These are phyloP conservation scores for Schizophyllum commune DNA, from an alignment of 1,284 basidiomycete genomes.

Conservation along the genomic window DNA sequence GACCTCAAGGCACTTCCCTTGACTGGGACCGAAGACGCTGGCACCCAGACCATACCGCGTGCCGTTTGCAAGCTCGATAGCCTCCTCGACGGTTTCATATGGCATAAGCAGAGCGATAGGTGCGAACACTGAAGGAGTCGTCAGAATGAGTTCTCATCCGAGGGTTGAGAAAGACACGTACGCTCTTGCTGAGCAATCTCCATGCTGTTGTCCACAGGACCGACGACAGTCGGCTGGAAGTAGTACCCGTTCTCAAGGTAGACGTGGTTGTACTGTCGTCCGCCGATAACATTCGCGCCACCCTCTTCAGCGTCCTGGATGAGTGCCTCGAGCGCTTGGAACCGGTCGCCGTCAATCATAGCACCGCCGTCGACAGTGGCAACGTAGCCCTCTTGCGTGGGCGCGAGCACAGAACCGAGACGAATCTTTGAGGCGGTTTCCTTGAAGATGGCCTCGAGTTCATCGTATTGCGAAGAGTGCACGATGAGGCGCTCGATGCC, in stretches of 20 bases:
- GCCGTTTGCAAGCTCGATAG: conserved; percentile 79
- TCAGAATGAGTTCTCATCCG: conserved; percentile 4
- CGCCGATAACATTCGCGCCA: conserved; percentile 67
- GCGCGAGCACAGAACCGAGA: conserved; percentile 60
- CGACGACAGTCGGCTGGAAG: conserved; percentile 85
- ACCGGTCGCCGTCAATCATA: conserved; percentile 70
- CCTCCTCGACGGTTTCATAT: conserved; percentile 77
- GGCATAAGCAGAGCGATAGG: conserved; percentile 81
- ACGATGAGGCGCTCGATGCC: conserved; percentile 93
- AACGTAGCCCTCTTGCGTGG: conserved; percentile 57
- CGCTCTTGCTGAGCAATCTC: conserved; percentile 76
- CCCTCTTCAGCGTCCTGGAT: conserved; percentile 64
- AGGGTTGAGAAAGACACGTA: conserved; percentile 31
- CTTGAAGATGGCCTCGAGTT: conserved; percentile 59
- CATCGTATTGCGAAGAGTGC: conserved; percentile 65
- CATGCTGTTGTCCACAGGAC: conserved; percentile 69
- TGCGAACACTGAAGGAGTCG: conserved; percentile 64
- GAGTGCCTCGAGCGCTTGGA: conserved; percentile 63
- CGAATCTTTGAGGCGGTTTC: conserved; percentile 62
- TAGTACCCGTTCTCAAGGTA: conserved; percentile 67
- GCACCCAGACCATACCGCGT: conserved; percentile 91
- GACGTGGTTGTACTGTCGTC: conserved; percentile 61
- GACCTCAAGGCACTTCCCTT: conserved; percentile 68
- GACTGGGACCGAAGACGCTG: conserved; percentile 86
- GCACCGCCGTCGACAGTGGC: conserved; percentile 71